These are phyloP conservation scores for Amesomyces nigricolor DNA, from an alignment of 2,329 filamentous ascomycete species.

Conservation along the genomic window DNA sequence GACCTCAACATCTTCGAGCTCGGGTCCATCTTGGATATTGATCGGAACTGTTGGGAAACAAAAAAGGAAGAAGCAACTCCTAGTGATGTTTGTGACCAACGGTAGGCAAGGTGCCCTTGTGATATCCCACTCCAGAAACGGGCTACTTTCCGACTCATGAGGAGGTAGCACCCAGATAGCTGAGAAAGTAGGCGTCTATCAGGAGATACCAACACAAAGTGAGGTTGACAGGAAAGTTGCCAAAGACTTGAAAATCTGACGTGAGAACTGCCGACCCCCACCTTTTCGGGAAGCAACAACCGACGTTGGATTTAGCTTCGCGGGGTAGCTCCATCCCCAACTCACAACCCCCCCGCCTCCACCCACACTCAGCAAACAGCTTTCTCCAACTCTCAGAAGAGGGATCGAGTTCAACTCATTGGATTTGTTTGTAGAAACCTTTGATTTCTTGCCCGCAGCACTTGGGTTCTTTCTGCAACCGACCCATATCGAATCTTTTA, in stretches of 20 bases:
- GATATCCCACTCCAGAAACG: conserved; percentile 1
- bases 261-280: no score
- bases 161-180: background rate
- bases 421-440: no score
- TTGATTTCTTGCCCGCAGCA: no score
- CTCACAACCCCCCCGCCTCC: background rate
- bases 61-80: background rate
- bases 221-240: no score
- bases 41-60: background rate
- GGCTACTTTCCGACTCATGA: conserved; percentile 6
- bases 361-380: no score
- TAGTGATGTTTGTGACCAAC: background rate
- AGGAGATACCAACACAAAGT: no score
- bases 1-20: conserved; percentile 37
- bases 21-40: conserved; percentile 9
- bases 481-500: no score
- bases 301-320: background rate
- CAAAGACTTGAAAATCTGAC: background rate
- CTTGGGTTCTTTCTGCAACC: no score
- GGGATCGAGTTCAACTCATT: no score
- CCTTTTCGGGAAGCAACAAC: background rate
- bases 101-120: background rate
- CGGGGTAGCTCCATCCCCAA: background rate
- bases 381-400: no score
- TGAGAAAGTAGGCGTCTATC: background rate